Conservation (phyloP, 306 rosid species). For the Inga leiocalycina region DNA sequence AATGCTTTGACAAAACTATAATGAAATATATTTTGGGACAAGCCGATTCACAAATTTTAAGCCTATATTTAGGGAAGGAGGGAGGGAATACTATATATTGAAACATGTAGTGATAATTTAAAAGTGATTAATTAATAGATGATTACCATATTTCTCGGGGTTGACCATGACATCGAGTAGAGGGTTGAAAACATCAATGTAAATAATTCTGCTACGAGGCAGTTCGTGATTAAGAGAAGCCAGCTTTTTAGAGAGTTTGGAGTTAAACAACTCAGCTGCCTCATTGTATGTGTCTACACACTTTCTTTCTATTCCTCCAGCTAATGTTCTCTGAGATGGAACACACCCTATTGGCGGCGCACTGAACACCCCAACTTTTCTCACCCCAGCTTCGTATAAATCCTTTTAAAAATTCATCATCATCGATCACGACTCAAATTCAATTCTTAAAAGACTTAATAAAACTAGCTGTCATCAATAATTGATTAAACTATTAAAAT, state of each 20-base stretch:
- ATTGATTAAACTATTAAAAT: no score
- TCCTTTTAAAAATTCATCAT: constrained; percentile 24
- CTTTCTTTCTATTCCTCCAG: constrained; percentile 51
- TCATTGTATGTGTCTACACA: constrained; percentile 49
- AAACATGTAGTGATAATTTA: no score
- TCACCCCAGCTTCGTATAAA: constrained; percentile 55
- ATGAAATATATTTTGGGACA: no score
- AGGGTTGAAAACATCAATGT: constrained; percentile 66
- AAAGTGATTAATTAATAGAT: not conserved
- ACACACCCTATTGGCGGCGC: constrained; percentile 81
- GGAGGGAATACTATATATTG: no score
- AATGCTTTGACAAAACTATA: no score
- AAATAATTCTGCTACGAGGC: constrained; percentile 47
- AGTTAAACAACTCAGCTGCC: constrained; percentile 59
- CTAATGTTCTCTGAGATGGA: constrained; percentile 70
- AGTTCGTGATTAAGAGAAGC: constrained; percentile 31
- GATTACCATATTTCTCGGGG: constrained; percentile 50
- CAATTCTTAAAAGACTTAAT: no score
- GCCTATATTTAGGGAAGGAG: no score
- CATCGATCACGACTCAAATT: no score
- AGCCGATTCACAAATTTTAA: no score
- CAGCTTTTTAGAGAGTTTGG: constrained; percentile 39
- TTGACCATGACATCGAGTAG: constrained; percentile 55
- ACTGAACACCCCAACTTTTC: constrained; percentile 63
- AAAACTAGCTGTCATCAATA: not conserved